Conservation (phyloP, 2,329 filamentous ascomycete species). For the Knufia petricola region DNA sequence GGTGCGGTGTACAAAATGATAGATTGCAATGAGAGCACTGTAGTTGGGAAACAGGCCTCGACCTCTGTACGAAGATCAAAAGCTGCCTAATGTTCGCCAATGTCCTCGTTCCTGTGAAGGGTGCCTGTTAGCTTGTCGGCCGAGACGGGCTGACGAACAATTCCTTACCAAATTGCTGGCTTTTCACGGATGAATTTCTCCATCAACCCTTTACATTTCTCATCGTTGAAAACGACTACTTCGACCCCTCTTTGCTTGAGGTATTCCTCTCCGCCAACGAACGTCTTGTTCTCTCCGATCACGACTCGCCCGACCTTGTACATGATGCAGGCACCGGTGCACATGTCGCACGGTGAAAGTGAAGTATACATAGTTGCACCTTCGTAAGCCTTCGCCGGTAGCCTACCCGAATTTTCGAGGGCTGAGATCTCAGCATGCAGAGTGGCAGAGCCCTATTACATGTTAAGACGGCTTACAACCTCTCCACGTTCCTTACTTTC, state of each 20-base stretch:
- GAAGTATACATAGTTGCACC: conserved; percentile 78
- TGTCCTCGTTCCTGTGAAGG: conserved; percentile 47
- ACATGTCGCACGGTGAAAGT: conserved; percentile 72
- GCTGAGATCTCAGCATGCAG: conserved; percentile 63
- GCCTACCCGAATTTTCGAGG: conserved; percentile 63
- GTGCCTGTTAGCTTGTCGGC: conserved; percentile 6
- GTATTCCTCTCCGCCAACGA: conserved; percentile 63
- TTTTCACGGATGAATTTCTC: conserved; percentile 61
- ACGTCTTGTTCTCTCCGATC: conserved; percentile 68
- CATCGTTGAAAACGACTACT: conserved; percentile 59
- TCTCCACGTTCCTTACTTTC: conserved; percentile 64
- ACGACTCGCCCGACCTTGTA: conserved; percentile 67
- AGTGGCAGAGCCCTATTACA: neutral
- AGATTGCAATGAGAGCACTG: neutral
- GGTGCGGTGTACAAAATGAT: conserved; percentile 5
- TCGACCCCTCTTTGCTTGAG: conserved; percentile 59
- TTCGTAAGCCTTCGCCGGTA: conserved; percentile 58
- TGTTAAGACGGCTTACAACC: conserved; percentile 23
- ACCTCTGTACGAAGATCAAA: neutral
- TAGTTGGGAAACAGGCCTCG: conserved; percentile 2
- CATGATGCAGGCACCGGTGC: conserved; percentile 65
- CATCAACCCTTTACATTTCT: conserved; percentile 60
- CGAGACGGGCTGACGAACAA: conserved; percentile 1
- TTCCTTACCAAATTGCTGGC: conserved; percentile 58
- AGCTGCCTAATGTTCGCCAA: conserved; percentile 30